Base-by-base conservation (phyloP, 495 filamentous ascomycete genomes). In the Podospora conica region DNA sequence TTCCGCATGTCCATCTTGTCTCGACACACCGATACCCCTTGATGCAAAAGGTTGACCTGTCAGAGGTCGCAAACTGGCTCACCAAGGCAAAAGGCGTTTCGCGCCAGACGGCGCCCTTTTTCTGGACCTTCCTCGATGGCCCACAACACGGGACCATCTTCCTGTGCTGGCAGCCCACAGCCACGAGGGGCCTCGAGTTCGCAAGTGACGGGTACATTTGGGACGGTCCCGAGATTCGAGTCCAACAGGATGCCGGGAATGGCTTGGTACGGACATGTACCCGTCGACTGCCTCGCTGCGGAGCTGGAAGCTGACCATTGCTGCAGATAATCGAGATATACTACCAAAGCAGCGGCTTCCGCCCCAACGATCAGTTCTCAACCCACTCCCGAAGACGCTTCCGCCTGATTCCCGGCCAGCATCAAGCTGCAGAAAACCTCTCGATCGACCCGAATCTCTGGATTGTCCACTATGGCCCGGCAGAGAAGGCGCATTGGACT, bases 181-280 rank as follows among this genome's bases (percentile, higher is more conserved):
- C 82, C 22, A 82, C 86, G 61, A 78, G 91, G 61, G 86, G 85
- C 20, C 83, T 82, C 3, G 86, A 86, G 58, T 93, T 91, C 70
- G 87, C 95, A 22, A 96, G 88, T 65, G 94, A 98, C 83, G 95
- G 95, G 15, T 94, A 91, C 72, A 79, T 96, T 58, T 98, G 94
- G 94, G 85, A 87, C 6, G 89, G 91, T 69, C 81, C 84, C 15
- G 94, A 98, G 76, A 80, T 86, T 60, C 86, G 83, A 18, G 90
- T 86, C 64, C 84, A 82, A 54, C 85, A 90, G 58, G 87, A 92
- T 66, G 78, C 87, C 9, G 78, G 78, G 68, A 86, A 87, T 68
- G 93, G 92, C 58, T 89, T 92, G 77, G 91, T 94, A 86, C 69
- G 90, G 24, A 76, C 56, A 15, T n/a, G 23, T 29, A 25, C 20